Evolutionary conservation across 2,329 filamentous ascomycete genomes (phyloP).

Genomic region (Septoria petroselini): DNA sequence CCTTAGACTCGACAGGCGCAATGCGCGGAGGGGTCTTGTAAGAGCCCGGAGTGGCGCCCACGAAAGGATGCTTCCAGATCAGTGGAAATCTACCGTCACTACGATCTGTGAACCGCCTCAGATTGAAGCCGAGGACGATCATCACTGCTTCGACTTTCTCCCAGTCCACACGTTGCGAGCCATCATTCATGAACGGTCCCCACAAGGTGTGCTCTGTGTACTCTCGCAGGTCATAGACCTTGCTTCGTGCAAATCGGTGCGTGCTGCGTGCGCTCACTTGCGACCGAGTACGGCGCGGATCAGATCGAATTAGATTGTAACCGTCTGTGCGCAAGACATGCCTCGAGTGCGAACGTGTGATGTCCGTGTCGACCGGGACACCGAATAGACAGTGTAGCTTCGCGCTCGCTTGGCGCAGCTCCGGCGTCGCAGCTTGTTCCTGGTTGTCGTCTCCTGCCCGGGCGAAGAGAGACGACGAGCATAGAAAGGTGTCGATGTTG

Average conservation of each 20-base stretch:
- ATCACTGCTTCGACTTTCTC: constrained; percentile 75
- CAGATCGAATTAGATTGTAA: constrained; percentile 25
- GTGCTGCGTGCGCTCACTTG: constrained; percentile 20
- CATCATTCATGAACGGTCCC: constrained; percentile 70
- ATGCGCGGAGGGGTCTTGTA: constrained; percentile 14
- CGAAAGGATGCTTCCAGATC: constrained; percentile 57
- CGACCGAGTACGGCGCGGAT: constrained; percentile 29
- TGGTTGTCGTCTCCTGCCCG: constrained; percentile 51
- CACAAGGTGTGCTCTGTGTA: constrained; percentile 62
- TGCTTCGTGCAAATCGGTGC: constrained; percentile 59
- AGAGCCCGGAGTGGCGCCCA: constrained; percentile 48
- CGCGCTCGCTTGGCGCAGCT: constrained; percentile 62
- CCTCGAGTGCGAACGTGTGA: constrained; percentile 28
- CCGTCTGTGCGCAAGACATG: too few relatives aligned
- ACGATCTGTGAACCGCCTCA: constrained; percentile 47
- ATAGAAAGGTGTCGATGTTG: constrained; percentile 61
- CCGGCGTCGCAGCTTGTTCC: constrained; percentile 40
- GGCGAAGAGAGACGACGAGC: constrained; percentile 61
- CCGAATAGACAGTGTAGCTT: constrained; percentile 67
- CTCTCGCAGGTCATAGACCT: constrained; percentile 70
- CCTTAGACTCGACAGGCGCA: constrained; percentile 9
- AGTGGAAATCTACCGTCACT: constrained; percentile 48
- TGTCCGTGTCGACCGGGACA: constrained; percentile 49
- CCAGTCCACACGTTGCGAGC: constrained; percentile 65
- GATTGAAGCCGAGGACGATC: constrained; percentile 64